Evolutionary conservation across 2,329 filamentous ascomycete species (phyloP).

Genomic region (Ustilaginoidea virens): DNA sequence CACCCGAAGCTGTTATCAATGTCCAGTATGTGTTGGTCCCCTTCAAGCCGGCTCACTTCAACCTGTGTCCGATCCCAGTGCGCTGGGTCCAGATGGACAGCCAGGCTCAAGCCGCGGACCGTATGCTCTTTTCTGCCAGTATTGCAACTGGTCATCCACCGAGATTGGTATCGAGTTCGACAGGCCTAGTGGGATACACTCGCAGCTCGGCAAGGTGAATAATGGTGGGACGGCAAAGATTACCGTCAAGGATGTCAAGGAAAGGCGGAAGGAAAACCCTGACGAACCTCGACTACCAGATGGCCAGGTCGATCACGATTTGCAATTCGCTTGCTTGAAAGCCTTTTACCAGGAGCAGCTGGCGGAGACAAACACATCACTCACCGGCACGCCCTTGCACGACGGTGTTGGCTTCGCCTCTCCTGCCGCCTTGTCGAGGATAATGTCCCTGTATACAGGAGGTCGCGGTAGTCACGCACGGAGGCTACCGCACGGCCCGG

Average conservation of each 20-base stretch:
- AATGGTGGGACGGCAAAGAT: constrained; percentile 40
- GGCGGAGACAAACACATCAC: constrained; percentile 39
- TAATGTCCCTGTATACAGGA: constrained; percentile 80
- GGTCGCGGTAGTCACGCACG: constrained; percentile 41
- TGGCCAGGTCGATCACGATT: constrained; percentile 42
- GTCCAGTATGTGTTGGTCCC: constrained; percentile 73
- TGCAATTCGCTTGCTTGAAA: constrained; percentile 59
- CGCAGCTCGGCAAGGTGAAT: constrained; percentile 59
- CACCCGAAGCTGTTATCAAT: constrained; percentile 89
- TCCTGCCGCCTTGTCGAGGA: constrained; percentile 67
- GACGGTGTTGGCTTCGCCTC: constrained; percentile 45
- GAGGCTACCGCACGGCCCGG: constrained; percentile 52
- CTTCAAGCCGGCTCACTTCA: constrained; percentile 62
- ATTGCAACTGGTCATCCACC: constrained; percentile 83
- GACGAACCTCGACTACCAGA: constrained; percentile 22
- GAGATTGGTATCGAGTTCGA: constrained; percentile 87
- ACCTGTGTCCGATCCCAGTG: constrained; percentile 28
- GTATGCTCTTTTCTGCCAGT: constrained; percentile 72
- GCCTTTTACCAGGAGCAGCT: constrained; percentile 74
- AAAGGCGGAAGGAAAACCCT: constrained; percentile 31
- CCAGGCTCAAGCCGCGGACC: constrained; percentile 27
- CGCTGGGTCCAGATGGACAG: constrained; percentile 25
- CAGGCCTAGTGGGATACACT: constrained; percentile 71
- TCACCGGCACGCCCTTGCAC: constrained; percentile 27
- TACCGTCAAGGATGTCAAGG: constrained; percentile 34